phyloP scores from a whole-genome alignment of 441 rosid genomes.

The Rhodomyrtus psidioides region DNA sequence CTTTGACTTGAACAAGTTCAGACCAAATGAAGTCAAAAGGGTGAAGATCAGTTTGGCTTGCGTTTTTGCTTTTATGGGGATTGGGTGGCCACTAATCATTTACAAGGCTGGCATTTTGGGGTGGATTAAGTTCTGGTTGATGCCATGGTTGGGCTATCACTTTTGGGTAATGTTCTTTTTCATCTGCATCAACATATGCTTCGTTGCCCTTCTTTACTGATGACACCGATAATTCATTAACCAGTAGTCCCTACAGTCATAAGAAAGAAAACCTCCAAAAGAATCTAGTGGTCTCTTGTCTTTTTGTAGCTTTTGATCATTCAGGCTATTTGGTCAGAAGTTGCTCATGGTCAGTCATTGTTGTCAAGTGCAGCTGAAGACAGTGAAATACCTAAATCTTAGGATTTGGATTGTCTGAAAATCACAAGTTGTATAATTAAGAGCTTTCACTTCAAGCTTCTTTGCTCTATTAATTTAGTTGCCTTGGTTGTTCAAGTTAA shows the following conservation, averaged over 20 bases:
- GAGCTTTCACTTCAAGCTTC: not conserved
- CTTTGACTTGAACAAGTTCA: conserved; percentile 71
- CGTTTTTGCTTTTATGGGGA: conserved; percentile 79
- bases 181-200: not conserved
- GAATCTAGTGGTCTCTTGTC: not conserved
- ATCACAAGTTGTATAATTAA: not conserved
- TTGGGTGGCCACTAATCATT: conserved; percentile 90
- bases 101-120: conserved; percentile 70
- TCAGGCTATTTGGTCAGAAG: not conserved
- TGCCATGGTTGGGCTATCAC: conserved; percentile 97
- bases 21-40: conserved; percentile 67
- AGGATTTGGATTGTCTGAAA: not conserved
- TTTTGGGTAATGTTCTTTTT: conserved; percentile 61
- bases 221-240: not conserved
- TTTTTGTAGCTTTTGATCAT: not conserved
- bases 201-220: not conserved
- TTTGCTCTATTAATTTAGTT: not conserved
- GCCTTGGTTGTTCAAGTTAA: not conserved
- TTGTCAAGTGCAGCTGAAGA: not conserved
- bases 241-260: not conserved
- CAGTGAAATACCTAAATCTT: not conserved
- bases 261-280: not conserved
- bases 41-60: conserved; percentile 92
- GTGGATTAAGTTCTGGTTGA: conserved; percentile 87
- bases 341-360: not conserved